Percentiles rank a stretch among this genome's conserved stretches.
Conservation (phyloP, 495 filamentous ascomycete genomes). For the Tuber melanosporum region DNA sequence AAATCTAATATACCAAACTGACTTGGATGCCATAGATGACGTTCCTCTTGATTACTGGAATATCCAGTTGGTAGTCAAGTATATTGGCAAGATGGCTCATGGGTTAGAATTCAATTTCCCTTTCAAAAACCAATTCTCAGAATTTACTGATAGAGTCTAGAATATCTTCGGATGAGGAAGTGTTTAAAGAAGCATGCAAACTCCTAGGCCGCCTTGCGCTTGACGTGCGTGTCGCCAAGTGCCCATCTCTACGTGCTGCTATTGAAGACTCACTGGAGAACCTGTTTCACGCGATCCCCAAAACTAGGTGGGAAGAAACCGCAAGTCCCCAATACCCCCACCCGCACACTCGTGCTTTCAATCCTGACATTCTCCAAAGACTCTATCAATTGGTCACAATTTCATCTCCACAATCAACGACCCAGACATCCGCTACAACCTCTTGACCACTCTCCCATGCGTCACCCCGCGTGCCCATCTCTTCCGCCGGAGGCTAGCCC, state of each 20-base stretch:
- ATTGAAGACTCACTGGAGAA: slow-evolving; percentile 48
- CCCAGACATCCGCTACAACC: slow-evolving; percentile 51
- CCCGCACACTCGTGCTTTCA: slow-evolving; percentile 1
- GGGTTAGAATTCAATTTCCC: slow-evolving; percentile 9
- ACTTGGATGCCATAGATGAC: not conserved
- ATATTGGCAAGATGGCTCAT: slow-evolving; percentile 24
- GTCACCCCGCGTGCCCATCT: slow-evolving; percentile 52
- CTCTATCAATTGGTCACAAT: slow-evolving; percentile 50
- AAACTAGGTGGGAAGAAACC: slow-evolving; percentile 38
- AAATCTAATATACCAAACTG: not conserved
- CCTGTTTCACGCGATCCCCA: slow-evolving; percentile 44
- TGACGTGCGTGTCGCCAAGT: slow-evolving; percentile 50
- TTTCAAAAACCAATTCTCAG: not conserved
- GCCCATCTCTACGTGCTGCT: slow-evolving; percentile 44
- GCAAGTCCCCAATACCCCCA: slow-evolving; percentile 7
- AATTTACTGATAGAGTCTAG: slow-evolving; percentile 8
- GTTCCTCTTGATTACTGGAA: slow-evolving; percentile 23
- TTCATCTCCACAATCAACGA: slow-evolving; percentile 51
- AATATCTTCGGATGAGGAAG: slow-evolving; percentile 9
- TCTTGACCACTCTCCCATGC: slow-evolving; percentile 56
- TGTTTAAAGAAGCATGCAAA: slow-evolving; percentile 16
- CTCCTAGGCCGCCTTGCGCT: slow-evolving; percentile 57
- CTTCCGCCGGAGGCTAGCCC: slow-evolving; percentile 65
- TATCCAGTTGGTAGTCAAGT: slow-evolving; percentile 19
- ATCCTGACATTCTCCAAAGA: slow-evolving; percentile 46